phyloP scores from a whole-genome alignment of 257 asterid species.

The Solanum ossicruentum region DNA sequence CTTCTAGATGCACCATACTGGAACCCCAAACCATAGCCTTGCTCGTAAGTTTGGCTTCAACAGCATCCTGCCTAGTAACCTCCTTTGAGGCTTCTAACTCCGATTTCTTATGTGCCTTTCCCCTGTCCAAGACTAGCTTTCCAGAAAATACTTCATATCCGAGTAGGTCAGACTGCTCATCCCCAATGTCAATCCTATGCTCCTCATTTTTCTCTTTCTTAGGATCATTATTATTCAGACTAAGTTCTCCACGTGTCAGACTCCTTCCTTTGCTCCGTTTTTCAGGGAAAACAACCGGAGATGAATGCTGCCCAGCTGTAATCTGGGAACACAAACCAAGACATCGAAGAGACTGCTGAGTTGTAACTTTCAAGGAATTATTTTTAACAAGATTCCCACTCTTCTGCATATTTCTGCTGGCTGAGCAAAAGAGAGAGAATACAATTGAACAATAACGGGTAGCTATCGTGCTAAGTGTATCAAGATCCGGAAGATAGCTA shows the following conservation, averaged over 20 bases:
- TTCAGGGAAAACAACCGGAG: slow-evolving; percentile 86
- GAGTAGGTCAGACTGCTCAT: slow-evolving; percentile 78
- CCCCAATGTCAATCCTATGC: slow-evolving; percentile 81
- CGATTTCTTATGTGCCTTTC: slow-evolving; percentile 28
- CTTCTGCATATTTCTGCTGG: slow-evolving; percentile 49
- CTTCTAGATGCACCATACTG: slow-evolving; percentile 51
- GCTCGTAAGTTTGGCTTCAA: slow-evolving; percentile 87
- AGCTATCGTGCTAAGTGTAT: background rate
- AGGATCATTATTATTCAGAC: slow-evolving; percentile 30
- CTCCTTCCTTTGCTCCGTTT: slow-evolving; percentile 67
- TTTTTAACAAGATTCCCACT: slow-evolving; percentile 55
- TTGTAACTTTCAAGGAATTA: slow-evolving; percentile 54
- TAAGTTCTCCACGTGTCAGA: slow-evolving; percentile 20
- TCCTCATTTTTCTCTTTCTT: slow-evolving; percentile 47
- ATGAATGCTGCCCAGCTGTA: slow-evolving; percentile 69
- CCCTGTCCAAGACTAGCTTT: slow-evolving; percentile 58
- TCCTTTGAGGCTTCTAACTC: slow-evolving; percentile 44
- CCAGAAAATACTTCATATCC: slow-evolving; percentile 80
- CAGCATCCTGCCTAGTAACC: slow-evolving; percentile 30
- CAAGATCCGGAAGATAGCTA: background rate
- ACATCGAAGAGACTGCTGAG: slow-evolving; percentile 87
- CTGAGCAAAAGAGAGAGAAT: slow-evolving; percentile 1
- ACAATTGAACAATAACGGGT: background rate
- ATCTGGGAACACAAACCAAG: slow-evolving; percentile 83
- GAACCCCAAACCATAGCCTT: slow-evolving; percentile 86